Percentiles rank a stretch among this genome's conserved stretches.
These are phyloP conservation scores for Talaromyces borbonicus DNA, from an alignment of 495 filamentous ascomycete species.

Conservation along the genomic window DNA sequence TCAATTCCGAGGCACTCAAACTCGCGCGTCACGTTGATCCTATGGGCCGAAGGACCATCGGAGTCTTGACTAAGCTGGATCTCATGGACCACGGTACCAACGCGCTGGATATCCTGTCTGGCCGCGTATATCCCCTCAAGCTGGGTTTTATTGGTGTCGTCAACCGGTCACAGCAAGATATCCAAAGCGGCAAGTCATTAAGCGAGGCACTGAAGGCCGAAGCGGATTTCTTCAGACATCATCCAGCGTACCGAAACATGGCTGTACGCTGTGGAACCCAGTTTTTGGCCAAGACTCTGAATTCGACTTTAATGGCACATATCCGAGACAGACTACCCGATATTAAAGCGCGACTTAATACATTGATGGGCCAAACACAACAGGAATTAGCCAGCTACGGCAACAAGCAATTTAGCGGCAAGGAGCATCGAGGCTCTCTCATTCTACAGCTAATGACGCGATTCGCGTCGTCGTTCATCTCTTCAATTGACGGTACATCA, in stretches of 20 bases:
- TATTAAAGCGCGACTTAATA: constrained; percentile 96
- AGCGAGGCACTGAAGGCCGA: constrained; percentile 84
- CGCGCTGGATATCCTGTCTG: constrained; percentile 91
- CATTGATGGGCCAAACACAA: constrained; percentile 97
- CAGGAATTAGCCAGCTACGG: constrained; percentile 98
- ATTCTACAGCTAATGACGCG: constrained; percentile 97
- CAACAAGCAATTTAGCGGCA: constrained; percentile 95
- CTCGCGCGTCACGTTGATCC: constrained; percentile 95
- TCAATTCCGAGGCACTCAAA: constrained; percentile 97
- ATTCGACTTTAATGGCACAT: constrained; percentile 88
- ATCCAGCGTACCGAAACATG: constrained; percentile 96
- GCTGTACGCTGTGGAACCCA: constrained; percentile 89
- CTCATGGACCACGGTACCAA: constrained; percentile 99
- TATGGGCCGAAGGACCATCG: constrained; percentile 88
- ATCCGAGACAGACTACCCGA: constrained; percentile 93
- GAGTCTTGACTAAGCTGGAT: constrained; percentile 94
- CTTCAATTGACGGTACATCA: constrained; percentile 95
- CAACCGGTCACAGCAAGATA: constrained; percentile 97
- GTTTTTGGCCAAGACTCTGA: constrained; percentile 89
- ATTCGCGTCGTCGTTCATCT: constrained; percentile 96
- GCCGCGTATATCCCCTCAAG: constrained; percentile 93
- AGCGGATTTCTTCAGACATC: constrained; percentile 90
- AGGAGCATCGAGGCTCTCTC: constrained; percentile 89
- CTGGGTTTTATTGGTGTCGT: constrained; percentile 97
- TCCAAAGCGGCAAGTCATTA: constrained; percentile 86